Base-by-base conservation (phyloP, 2,329 filamentous ascomycete species). In the Penicillium aurantiogriseum region DNA sequence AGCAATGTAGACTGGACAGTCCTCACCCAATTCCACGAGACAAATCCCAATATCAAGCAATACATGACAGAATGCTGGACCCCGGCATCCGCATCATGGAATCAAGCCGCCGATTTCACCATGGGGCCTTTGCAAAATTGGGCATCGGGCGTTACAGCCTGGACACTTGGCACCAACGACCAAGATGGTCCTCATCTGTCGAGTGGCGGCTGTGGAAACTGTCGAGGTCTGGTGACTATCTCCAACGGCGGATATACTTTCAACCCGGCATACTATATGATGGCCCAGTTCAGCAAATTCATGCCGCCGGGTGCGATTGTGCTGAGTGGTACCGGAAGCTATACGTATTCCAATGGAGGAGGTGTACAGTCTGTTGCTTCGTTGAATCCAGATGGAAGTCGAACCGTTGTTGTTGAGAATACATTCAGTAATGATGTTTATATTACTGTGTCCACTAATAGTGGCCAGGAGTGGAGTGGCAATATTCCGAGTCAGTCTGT, bases 201-300 rank as follows among this genome's bases (percentile, higher is more conserved):
- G 13, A 64, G 50, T 21, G 69, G 69, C 11, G 69, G 69, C 4
- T 72, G 69, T 53, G 60, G 29, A 11, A 63, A 48, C n/a, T 72
- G 69, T 45, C 61, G 61, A 9, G 69, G 69, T 2, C 46, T 70
- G 17, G 67, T 71, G 5, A 68, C 67, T 23, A 57, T 70, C 33
- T 66, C 68, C 8, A 64, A 72, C 11, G 72, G 71, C 23, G 76
- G 73, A 3, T 83, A 83, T 67, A 71, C 69, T 4, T 76, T 78
- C 59, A 77, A 76, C 27, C 73, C 79, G 7, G 80, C 81, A 59
- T 83, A 82, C 69, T 83, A 83, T 66, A 81, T 81, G 75, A 71
- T 83, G 58, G 81, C 79, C 1, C 81, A 84, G 67, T 82, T 81
- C 66, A 77, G 74, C 66, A 76, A 72, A 59, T 82, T 78, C 65